Base-by-base conservation (phyloP, 768 basidiomycete species). In the Sarcodon sp. region DNA sequence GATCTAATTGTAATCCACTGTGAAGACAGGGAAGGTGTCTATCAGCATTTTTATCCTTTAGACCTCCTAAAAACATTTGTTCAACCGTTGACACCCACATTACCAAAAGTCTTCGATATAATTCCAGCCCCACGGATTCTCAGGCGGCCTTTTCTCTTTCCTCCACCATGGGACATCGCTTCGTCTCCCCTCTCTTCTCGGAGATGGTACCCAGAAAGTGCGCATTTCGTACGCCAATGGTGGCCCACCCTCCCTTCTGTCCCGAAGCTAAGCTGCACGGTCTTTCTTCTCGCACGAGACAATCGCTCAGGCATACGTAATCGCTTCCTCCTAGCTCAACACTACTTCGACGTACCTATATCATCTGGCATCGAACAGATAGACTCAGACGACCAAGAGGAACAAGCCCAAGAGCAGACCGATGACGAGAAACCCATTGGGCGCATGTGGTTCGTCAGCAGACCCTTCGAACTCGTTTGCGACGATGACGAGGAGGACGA, bases 171-270 rank as follows among this genome's bases (percentile, higher is more conserved):
- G 7, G 43, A 43, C 32, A 54, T 54, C 4, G 59, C 64, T 15
- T 66, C 67, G 0, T 83, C 83, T 50, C 83, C 82, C 1, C 83
- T 75, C 59, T 80, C 79, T 0, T 74, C 72, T 55, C 80, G 79
- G 0, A 70, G 72, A 0, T 85, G 81, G 82, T 79, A 76, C 52
- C 80, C 82, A 11, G 83, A 84, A 56, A 76, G 73, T 45, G 82
- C 81, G 0, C 83, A 85, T 62, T 86, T 85, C 51, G 82, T 86
- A 5, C 75, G 83, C 9, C 83, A 86, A 51, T 86, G 83, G 83
- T 86, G 83, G 83, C 83, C 83, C 1, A 77, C 74, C 3, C 62
- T 85, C 3, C 70, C 77, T 0, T 67, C 70, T 1, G 73, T 84
- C 10, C 83, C 79, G 1, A 69, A 76, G 21, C 70, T 83, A 7